These are phyloP conservation scores for Fusarium floridanum DNA, from an alignment of 2,329 filamentous ascomycete genomes.

Conservation along the genomic window DNA sequence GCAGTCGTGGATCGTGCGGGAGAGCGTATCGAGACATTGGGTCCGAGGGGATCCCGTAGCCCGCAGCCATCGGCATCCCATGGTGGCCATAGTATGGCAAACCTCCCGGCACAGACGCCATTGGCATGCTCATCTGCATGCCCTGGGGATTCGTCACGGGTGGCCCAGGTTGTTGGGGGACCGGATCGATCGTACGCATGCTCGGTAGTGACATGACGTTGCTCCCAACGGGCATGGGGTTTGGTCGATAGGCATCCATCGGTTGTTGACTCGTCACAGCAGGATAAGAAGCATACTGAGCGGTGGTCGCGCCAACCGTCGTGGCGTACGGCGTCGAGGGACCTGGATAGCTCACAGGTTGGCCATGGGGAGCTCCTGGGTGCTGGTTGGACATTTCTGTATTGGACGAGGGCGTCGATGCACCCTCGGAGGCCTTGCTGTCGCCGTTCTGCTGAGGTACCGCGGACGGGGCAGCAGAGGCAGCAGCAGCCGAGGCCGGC, in stretches of 20 bases:
- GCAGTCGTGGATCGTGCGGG: conserved; percentile 62
- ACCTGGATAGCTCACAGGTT: conserved; percentile 48
- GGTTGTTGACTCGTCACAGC: conserved; percentile 43
- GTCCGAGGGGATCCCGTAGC: conserved; percentile 60
- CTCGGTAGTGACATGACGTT: conserved; percentile 54
- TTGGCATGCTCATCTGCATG: conserved; percentile 52
- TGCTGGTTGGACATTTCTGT: conserved; percentile 53
- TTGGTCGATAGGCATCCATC: conserved; percentile 48
- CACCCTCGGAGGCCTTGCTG: conserved; percentile 47
- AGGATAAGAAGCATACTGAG: conserved; percentile 51
- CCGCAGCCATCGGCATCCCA: conserved; percentile 50
- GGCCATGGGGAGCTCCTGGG: conserved; percentile 48
- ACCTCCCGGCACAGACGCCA: conserved; percentile 46
- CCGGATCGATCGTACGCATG: conserved; percentile 57
- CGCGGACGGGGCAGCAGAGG: conserved; percentile 33
- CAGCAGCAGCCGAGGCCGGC: conserved; percentile 34
- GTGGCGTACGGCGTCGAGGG: conserved; percentile 42
- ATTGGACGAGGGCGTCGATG: conserved; percentile 35
- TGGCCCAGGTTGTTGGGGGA: conserved; percentile 47
- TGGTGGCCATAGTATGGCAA: conserved; percentile 61
- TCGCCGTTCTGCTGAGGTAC: conserved; percentile 50
- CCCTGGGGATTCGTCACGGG: conserved; percentile 52
- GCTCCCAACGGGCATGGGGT: conserved; percentile 45
- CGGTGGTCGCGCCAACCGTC: conserved; percentile 38
- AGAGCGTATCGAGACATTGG: conserved; percentile 61